Evolutionary conservation across 2,329 filamentous ascomycete genomes (phyloP), one percentile per base, ranked within the genome.

Genomic region (Trichoderma sp.): DNA sequence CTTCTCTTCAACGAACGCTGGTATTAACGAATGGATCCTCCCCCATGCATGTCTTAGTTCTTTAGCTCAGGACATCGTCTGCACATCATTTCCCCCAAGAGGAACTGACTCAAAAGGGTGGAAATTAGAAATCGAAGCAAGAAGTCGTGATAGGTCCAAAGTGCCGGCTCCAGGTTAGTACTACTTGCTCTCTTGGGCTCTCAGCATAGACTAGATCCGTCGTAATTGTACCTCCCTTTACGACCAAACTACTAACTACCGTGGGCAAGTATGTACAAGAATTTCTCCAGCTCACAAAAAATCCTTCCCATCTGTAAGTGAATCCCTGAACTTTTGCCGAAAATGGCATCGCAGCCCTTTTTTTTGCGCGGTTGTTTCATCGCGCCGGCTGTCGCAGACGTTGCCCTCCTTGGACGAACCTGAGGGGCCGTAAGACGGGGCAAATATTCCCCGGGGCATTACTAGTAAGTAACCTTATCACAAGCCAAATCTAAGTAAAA

Each of bases 361-460:
- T 24, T 30, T 28, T 9, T 30, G 50, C 24, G 4, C n/a, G 7
- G 10, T 7, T 3, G 34, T 39, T 14, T 14, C 48, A 51, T 51
- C 17, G 48, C 19, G 48, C 14, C n/a, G 30, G 30, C 19, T 45
- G 21, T 60, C 57, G 57, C 57, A 60, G 44, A 60, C 57, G 57
- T 60, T 60, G 48, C 57, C 57, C 44, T 60, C 45, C 45, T 50
- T 2, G 28, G 45, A 14, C 43, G 45, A 26, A 44, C 44, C n/a
- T 39, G 10, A 26, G 24, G n/a, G 19, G 34, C 34, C 28, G 61
- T 63, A 63, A 63, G 61, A 63, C 61, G 61, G 61, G 48, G 43
- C 28, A 63, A 63, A 44, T 30, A 55, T 63, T 26, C 34, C 26
- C 60, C 41, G 21, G 12, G 10, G 28, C 47, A 34, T n/a, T 26